phyloP scores from a whole-genome alignment of 139 green algal genomes.

The Pedinophyceae sp. region DNA sequence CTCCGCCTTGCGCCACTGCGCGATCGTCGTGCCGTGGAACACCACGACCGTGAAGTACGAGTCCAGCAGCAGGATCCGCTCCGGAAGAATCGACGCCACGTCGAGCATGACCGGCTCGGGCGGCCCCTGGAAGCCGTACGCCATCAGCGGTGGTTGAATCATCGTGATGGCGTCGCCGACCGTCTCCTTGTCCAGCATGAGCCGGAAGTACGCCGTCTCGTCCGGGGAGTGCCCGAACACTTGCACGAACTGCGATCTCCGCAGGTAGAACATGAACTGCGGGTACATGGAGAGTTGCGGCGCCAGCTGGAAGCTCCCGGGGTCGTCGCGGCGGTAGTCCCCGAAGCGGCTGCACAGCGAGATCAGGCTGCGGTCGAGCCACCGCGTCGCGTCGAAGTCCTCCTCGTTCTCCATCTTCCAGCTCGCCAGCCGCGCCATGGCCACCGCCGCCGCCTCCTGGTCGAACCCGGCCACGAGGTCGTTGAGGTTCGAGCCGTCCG shows the following conservation, averaged over 20 bases:
- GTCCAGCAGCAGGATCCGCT: constrained; percentile 92
- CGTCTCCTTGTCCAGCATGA: constrained; percentile 67
- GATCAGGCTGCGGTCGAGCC: constrained; percentile 67
- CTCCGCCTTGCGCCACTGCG: constrained; percentile 78
- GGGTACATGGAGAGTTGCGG: constrained; percentile 82
- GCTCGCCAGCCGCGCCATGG: constrained; percentile 43
- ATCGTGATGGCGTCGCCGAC: constrained; percentile 72
- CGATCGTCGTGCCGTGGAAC: constrained; percentile 81
- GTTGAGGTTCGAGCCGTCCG: constrained; percentile 13
- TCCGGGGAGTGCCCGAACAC: constrained; percentile 92
- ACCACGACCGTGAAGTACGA: constrained; percentile 88
- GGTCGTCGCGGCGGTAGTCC: constrained; percentile 83
- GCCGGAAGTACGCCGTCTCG: constrained; percentile 85
- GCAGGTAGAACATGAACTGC: constrained; percentile 99
- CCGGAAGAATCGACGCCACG: constrained; percentile 76
- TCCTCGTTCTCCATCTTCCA: constrained; percentile 82
- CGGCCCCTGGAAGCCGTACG: constrained; percentile 17
- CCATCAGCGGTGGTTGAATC: constrained; percentile 36
- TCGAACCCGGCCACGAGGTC: constrained; percentile 62
- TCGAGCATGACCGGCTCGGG: constrained; percentile 78
- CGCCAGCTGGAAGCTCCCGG: constrained; percentile 71
- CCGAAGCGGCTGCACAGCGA: constrained; percentile 24
- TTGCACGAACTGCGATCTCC: constrained; percentile 85
- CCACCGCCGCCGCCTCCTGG: constrained; percentile 83
- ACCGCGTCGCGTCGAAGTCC: constrained; percentile 93